Evolutionary conservation across 2,329 filamentous ascomycete genomes (phyloP), one percentile per base, ranked within the genome.

Genomic region (Pleomassaria siparia): DNA sequence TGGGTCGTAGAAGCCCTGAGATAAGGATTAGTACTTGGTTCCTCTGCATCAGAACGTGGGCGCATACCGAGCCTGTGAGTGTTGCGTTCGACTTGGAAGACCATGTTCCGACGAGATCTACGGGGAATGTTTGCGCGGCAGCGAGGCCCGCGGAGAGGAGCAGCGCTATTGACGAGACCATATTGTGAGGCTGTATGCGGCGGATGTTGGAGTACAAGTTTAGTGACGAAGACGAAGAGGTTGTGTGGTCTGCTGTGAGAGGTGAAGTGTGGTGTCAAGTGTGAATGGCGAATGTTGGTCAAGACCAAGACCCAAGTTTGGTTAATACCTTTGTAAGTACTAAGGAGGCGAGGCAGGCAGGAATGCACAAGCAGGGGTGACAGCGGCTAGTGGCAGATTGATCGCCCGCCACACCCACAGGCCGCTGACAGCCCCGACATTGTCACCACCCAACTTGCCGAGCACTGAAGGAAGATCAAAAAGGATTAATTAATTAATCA

Each of bases 1-100:
- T 3, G 84, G 82, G 69, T 89, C 80, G 61, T 87, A 89, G 70
- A 89, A 88, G 59, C 76, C 80, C 85, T 88, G 48, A 12, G n/a
- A n/a, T 64, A 49, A 66, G 58, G 54, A 53, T 56, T 47, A 21
- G 43, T 6, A 41, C 12, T 26, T 29, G 13, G 22, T 12, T 20
- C 22, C 13, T 73, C 75, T 49, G n/a, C 6, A n/a, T n/a, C 12
- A n/a, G 12, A 37, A 20, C 6, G 10, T 37, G 12, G 24, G 11
- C 6, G 8, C 63, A 40, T 81, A 88, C 86, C 44, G 85, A 81
- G 36, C 86, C 86, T 8, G 86, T 89, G 36, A 88, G 63, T 32
- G 87, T 86, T 51, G 82, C 80, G 63, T 80, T 82, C 21, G 84
- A 85, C 69, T 89, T 89, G 37, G 83, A 86, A 13, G 81, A 80